Base-by-base conservation (phyloP, 306 rosid species). In the Pachyrhizus erosus region DNA sequence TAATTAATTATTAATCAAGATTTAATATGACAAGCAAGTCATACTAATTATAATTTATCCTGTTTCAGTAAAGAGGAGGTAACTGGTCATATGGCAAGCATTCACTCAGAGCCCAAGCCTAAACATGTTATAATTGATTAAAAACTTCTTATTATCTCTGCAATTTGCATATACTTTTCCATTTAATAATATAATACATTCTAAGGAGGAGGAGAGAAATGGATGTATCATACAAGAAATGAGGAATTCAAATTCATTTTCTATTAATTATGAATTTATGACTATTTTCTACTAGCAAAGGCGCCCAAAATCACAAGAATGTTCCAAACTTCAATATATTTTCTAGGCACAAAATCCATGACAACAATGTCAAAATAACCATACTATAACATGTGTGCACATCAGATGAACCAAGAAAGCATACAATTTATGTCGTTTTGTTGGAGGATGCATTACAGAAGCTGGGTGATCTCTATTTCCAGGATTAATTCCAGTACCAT, bases 381-480 rank as follows among this genome's bases (percentile, higher is more conserved):
- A 81, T 18, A 80, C 66, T 17, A 54, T 79, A 84, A 57, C 65
- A 11, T 48, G 58, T 24, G 27, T 31, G 71, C 66, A 65, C 20
- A 21, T 23, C 49, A 64, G 70, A 81, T 76, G 85, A 84, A 88
- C 87, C 37, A 45, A 86, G 87, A 83, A 89, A 82, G 58, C 93
- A 60, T 92, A 96, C 99, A 87, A 80, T 96, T 96, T 93, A 81
- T 87, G 91, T 49, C 97, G 96, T 87, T 93, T 92, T 85, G 91
- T 83, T 37, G 94, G 93, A 81, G 93, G 96, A 89, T 77, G 84
- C 81, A 81, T 91, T 69, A 84, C 70, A 64, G 89, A 84, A 75
- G 91, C 88, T 66, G 89, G 87, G 80, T 80, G 84, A 70, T 87
- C 87, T 65, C 74, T 79, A 70, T 77, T 87, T 77, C 92, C 91